Conservation (phyloP, 768 basidiomycete species). For the Leucocoprinus sp. region DNA sequence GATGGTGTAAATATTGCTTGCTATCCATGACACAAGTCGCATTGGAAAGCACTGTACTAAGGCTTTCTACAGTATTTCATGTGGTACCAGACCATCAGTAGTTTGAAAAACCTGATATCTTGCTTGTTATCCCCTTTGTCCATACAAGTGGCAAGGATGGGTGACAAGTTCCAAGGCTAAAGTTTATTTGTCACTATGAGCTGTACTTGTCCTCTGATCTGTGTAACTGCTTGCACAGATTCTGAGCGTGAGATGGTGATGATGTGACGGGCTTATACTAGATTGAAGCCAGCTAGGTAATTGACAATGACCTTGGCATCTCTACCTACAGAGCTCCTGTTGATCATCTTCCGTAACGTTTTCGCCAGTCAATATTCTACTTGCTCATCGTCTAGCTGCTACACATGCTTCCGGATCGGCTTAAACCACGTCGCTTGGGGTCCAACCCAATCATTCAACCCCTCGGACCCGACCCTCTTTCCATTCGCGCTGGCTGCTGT, state of each 20-base stretch:
- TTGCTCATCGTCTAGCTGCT: conserved; percentile 4
- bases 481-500: conserved; percentile 9
- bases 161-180: too few relatives aligned
- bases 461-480: conserved; percentile 4
- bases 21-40: too few relatives aligned
- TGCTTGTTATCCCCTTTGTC: too few relatives aligned
- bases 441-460: neutral
- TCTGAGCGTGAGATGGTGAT: neutral
- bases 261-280: neutral
- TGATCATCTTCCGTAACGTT: conserved; percentile 10
- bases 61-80: too few relatives aligned
- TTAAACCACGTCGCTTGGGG: conserved; percentile 10
- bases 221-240: too few relatives aligned
- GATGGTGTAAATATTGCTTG: too few relatives aligned
- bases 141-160: too few relatives aligned
- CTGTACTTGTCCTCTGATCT: too few relatives aligned
- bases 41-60: too few relatives aligned
- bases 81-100: too few relatives aligned
- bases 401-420: conserved; percentile 1
- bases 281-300: neutral
- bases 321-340: conserved; percentile 12
- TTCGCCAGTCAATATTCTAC: neutral
- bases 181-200: too few relatives aligned
- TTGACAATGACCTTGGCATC: neutral
- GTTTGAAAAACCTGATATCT: too few relatives aligned